Evolutionary conservation across 495 filamentous ascomycete genomes (phyloP).

Genomic region (Penicillium tannophilum): DNA sequence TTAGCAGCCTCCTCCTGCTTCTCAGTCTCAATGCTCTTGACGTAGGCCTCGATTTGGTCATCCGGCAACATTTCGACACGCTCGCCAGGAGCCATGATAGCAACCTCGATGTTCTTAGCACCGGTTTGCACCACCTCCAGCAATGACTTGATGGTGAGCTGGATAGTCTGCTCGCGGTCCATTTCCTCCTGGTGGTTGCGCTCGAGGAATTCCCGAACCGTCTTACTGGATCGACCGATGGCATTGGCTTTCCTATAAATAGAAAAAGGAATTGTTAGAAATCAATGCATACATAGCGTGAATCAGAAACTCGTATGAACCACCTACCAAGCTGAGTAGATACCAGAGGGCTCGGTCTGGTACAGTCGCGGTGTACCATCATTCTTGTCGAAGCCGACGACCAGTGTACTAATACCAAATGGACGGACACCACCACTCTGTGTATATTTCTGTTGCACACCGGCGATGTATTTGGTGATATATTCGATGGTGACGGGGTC

Average conservation of each 20-base stretch:
- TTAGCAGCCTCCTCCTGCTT: constrained; percentile 97
- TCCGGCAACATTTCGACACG: constrained; percentile 89
- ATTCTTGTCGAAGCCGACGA: constrained; percentile 94
- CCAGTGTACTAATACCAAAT: constrained; percentile 95
- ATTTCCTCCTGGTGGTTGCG: constrained; percentile 97
- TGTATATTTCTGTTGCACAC: constrained; percentile 97
- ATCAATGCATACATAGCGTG: constrained; percentile 3
- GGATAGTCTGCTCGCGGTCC: constrained; percentile 95
- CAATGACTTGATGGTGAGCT: constrained; percentile 94
- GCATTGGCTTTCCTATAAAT: constrained; percentile 92
- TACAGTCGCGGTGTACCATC: constrained; percentile 85
- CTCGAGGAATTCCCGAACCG: constrained; percentile 96
- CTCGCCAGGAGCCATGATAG: constrained; percentile 96
- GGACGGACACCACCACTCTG: constrained; percentile 96
- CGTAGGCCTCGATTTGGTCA: constrained; percentile 93
- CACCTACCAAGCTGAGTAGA: constrained; percentile 93
- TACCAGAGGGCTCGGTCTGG: constrained; percentile 96
- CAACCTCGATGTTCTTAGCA: constrained; percentile 99
- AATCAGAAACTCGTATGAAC: not conserved
- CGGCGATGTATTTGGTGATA: constrained; percentile 97
- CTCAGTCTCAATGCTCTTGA: constrained; percentile 98
- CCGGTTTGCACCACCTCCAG: constrained; percentile 98
- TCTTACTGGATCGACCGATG: constrained; percentile 97
- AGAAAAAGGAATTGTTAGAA: constrained; percentile 10
- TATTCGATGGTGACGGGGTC: constrained; percentile 98